Base-by-base conservation (phyloP, 768 basidiomycete species). In the Trichaptum fuscoviolaceum region DNA sequence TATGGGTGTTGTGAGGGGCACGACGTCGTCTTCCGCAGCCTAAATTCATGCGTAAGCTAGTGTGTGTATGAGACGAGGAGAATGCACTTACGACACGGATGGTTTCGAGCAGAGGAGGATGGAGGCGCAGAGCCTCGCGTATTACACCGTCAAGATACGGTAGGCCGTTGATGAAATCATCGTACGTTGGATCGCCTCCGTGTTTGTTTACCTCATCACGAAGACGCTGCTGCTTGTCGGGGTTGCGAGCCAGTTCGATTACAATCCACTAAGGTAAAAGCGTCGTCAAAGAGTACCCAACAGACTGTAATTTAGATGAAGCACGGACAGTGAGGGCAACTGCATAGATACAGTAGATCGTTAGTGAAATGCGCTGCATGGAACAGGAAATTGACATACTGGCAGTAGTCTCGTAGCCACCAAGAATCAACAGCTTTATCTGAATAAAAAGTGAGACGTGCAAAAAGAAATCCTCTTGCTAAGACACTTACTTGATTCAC, bases 351-450 rank as follows among this genome's bases (percentile, higher is more conserved):
- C 61, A 34, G 18, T 35, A 35, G n/a, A 35, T 25, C 42, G 76
- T 69, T 68, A 79, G 78, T n/a, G 73, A 66, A 18, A 79, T 5
- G 24, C 73, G 73, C n/a, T 75, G 74, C 60, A 78, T 76, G n/a
- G 78, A 75, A n/a, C 20, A 42, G 57, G 61, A 52, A 63, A 17
- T 18, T 18, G 26, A 61, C 75, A 58, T 67, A 77, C 79, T 75
- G 0, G 80, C 79, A 1, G 84, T 86, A 4, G 85, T 85, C 73
- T 85, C 85, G 64, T 86, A 86, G 42, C 84, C 87, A 18, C 87
- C 87, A 35, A 86, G 87, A 59, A 88, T 85, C 58, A 85, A 78
- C 10, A 85, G 86, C 63, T 87, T 83, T 85, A 88, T 85, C 68
- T 88, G 86, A 15, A 85, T 80, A 24, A 84, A 80, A 27, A 84